phyloP scores from a whole-genome alignment of 345 rosid species.

The Orychophragmus violaceus region DNA sequence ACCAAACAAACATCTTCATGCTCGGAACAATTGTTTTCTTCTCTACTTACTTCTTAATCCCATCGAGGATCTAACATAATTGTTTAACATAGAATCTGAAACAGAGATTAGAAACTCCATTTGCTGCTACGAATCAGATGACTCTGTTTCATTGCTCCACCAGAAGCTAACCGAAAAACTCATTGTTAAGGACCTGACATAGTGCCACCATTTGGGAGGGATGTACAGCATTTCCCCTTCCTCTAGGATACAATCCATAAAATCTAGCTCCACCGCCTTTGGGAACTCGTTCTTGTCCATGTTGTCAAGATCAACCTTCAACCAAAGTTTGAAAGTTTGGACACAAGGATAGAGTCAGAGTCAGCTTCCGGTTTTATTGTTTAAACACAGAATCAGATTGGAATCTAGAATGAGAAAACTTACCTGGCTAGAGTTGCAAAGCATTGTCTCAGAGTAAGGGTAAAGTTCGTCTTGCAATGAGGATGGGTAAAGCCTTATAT shows the following conservation, averaged over 20 bases:
- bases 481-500: conserved; percentile 74
- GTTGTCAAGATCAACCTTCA: conserved; percentile 91
- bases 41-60: conserved; percentile 5
- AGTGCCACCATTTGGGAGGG: conserved; percentile 99
- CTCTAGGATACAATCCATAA: conserved; percentile 78
- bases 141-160: conserved; percentile 57
- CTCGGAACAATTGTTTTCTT: conserved; percentile 5
- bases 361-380: background rate
- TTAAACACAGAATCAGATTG: background rate
- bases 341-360: background rate
- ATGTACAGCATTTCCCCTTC: conserved; percentile 98
- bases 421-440: conserved; percentile 90
- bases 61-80: background rate
- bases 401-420: conserved; percentile 2
- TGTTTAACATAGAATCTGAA: conserved; percentile 6
- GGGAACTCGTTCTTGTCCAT: conserved; percentile 56
- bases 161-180: conserved; percentile 94
- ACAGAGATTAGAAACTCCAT: background rate
- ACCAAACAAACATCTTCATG: conserved; percentile 19
- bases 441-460: conserved; percentile 83
- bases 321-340: conserved; percentile 12
- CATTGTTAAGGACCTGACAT: conserved; percentile 71
- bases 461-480: conserved; percentile 70
- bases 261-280: conserved; percentile 56
- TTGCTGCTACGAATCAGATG: conserved; percentile 24